phyloP scores from a whole-genome alignment of 116 monocot species.

The Phalaenopsis hybrid region DNA sequence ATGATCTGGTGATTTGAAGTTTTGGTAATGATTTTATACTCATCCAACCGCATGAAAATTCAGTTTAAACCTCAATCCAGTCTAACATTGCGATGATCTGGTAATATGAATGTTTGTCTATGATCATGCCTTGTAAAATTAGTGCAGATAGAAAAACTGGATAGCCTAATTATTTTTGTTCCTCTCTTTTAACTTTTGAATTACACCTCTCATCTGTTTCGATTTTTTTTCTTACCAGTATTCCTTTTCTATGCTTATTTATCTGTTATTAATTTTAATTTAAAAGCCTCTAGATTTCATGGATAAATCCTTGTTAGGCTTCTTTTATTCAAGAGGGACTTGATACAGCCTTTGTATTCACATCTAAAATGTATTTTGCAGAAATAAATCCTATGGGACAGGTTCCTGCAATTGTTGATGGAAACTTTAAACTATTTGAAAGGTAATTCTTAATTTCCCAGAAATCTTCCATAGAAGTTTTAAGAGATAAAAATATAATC shows the following conservation, averaged over 20 bases:
- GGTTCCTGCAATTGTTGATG: constrained; percentile 84
- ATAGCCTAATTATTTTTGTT: neutral
- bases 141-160: neutral
- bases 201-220: neutral
- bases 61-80: neutral
- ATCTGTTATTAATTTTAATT: neutral
- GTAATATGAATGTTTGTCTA: neutral
- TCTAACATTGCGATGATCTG: neutral
- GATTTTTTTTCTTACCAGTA: neutral
- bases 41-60: neutral
- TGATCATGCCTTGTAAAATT: neutral
- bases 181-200: neutral
- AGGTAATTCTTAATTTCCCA: constrained; percentile 44
- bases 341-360: neutral
- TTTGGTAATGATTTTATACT: neutral
- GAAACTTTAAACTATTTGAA: constrained; percentile 69
- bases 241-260: neutral
- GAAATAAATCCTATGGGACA: constrained; percentile 84
- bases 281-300: neutral
- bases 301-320: neutral
- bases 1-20: neutral
- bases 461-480: neutral
- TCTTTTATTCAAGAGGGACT: neutral
- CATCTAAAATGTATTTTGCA: constrained; percentile 20
- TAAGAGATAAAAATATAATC: neutral